A percentile compares a stretch with the other conserved stretches of the same genome.
Evolutionary conservation across 345 rosid genomes (phyloP).

Genomic region (Ricinus communis): DNA sequence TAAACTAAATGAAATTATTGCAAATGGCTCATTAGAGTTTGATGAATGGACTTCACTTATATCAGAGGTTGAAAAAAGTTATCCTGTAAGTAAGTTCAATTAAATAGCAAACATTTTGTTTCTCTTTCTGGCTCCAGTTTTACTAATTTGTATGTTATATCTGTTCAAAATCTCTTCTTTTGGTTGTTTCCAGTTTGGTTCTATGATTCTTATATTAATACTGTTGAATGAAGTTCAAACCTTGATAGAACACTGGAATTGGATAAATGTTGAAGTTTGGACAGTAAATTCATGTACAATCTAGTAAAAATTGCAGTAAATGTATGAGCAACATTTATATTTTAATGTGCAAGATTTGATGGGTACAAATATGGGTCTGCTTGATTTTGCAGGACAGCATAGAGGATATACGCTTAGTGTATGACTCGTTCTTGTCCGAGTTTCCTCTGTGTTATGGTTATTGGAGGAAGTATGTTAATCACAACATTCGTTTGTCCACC

Average conservation of each 20-base stretch:
- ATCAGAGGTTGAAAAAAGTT: constrained; percentile 46
- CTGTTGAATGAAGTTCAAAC: neutral
- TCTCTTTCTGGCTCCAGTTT: no score
- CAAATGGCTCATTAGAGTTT: constrained; percentile 48
- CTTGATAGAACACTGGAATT: neutral
- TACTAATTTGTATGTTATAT: no score
- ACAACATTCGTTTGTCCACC: constrained; percentile 50
- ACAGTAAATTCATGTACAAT: no score
- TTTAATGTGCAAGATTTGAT: neutral
- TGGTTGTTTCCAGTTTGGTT: no score
- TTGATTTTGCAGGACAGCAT: constrained; percentile 56
- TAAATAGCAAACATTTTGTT: neutral
- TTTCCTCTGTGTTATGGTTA: constrained; percentile 86
- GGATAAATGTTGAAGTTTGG: neutral
- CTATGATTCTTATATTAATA: no score
- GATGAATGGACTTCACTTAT: constrained; percentile 69
- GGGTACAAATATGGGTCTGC: neutral
- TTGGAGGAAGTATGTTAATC: constrained; percentile 83
- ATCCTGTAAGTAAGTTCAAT: constrained; percentile 51
- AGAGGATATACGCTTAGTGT: constrained; percentile 58
- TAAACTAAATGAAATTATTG: constrained; percentile 36
- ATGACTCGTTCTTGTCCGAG: constrained; percentile 71
- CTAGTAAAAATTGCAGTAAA: no score
- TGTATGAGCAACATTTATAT: no score
- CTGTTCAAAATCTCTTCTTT: no score